Evolutionary conservation across 768 basidiomycete species (phyloP).

Genomic region (Rhodotorula paludigena): DNA sequence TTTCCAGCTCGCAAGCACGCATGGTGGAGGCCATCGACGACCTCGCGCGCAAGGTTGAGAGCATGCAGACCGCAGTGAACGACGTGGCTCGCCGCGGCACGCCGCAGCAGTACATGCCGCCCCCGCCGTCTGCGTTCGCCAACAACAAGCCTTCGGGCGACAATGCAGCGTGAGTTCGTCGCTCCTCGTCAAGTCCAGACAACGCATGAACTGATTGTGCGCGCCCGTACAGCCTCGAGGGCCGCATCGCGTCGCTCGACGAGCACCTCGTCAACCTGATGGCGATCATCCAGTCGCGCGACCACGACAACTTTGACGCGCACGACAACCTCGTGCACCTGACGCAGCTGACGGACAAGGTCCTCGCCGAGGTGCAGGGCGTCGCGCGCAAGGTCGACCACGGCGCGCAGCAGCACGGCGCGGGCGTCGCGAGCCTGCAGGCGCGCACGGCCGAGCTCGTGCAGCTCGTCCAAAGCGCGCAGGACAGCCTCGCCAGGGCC

Average conservation of each 20-base stretch:
- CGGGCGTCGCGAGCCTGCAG: not conserved
- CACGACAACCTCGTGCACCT: not conserved
- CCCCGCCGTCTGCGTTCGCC: too few relatives aligned
- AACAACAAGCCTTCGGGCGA: too few relatives aligned
- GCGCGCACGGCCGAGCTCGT: not conserved
- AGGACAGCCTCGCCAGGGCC: not conserved
- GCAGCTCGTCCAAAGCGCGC: not conserved
- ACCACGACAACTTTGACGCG: not conserved
- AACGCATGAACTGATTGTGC: not conserved
- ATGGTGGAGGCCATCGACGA: constrained; percentile 42
- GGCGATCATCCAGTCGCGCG: not conserved
- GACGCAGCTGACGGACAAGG: not conserved
- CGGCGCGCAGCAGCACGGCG: not conserved
- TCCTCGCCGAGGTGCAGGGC: not conserved
- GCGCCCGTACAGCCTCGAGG: not conserved
- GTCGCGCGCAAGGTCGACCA: not conserved
- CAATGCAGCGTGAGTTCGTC: not conserved
- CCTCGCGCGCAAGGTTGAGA: constrained; percentile 39
- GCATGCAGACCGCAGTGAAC: constrained; percentile 7
- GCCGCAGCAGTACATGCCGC: not conserved
- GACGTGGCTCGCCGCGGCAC: not conserved
- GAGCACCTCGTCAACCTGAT: not conserved
- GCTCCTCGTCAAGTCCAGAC: too few relatives aligned
- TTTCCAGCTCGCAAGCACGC: constrained; percentile 36
- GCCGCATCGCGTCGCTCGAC: not conserved